A percentile compares a stretch with the other conserved stretches of the same genome.
These are phyloP conservation scores for Candida sanyiensis DNA, from an alignment of 805 yeast species.

Conservation along the genomic window DNA sequence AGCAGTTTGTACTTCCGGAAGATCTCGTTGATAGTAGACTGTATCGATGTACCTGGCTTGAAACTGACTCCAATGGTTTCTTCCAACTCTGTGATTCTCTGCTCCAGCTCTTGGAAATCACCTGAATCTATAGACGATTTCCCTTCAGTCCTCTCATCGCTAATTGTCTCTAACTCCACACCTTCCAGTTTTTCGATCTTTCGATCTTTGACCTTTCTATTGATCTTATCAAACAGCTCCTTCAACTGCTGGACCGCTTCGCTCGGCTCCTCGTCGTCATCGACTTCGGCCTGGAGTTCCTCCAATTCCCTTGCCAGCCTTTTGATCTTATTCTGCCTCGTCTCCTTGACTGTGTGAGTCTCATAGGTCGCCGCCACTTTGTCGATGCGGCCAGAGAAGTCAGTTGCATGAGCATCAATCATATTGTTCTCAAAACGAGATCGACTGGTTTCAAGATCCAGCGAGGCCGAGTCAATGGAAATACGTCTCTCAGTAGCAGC, in stretches of 20 bases:
- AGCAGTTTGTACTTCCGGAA: conserved; percentile 27
- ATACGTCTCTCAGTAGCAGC: conserved; percentile 14
- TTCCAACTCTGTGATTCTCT: conserved; percentile 15
- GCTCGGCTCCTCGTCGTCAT: conserved; percentile 12
- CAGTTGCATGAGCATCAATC: conserved; percentile 22
- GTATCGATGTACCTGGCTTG: conserved; percentile 17
- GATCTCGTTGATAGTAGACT: conserved; percentile 26
- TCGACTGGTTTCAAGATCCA: conserved; percentile 20
- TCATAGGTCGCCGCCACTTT: conserved; percentile 30
- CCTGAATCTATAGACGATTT: background rate
- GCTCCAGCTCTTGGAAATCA: conserved; percentile 10
- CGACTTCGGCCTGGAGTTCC: conserved; percentile 28
- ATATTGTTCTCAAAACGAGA: conserved; percentile 25
- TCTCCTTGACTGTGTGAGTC: conserved; percentile 30
- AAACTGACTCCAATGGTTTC: conserved; percentile 15
- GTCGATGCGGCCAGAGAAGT: conserved; percentile 30
- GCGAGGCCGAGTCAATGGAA: conserved; percentile 19
- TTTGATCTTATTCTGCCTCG: conserved; percentile 33
- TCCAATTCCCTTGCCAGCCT: conserved; percentile 35
- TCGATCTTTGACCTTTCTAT: conserved; percentile 11
- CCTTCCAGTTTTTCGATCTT: conserved; percentile 6
- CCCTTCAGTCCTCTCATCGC: background rate
- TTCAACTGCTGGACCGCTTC: conserved; percentile 22
- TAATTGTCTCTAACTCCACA: background rate
- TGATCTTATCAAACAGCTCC: conserved; percentile 15